A percentile compares a stretch with the other conserved stretches of the same genome.
Evolutionary conservation across 306 rosid genomes (phyloP).

Genomic region (Dalbergia cochinchinensis): DNA sequence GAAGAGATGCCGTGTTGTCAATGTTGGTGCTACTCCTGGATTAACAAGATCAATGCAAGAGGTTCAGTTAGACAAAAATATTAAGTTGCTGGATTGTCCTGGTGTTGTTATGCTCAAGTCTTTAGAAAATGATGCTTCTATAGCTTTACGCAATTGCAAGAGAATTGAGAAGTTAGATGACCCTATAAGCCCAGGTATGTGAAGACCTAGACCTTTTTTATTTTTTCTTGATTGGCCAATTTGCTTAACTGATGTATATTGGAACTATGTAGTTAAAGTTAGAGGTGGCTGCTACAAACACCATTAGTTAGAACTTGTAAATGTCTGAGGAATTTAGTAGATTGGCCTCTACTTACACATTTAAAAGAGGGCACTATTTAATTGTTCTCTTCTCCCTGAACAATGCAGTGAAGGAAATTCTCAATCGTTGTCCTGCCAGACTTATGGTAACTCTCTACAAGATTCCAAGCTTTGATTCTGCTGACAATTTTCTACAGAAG

Average conservation of each 20-base stretch:
- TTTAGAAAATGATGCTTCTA: slow-evolving; percentile 67
- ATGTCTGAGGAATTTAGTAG: background rate
- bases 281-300: background rate
- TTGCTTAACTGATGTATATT: slow-evolving; percentile 16
- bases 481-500: slow-evolving; percentile 85
- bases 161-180: slow-evolving; percentile 91
- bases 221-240: background rate
- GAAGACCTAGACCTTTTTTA: background rate
- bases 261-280: slow-evolving; percentile 3
- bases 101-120: slow-evolving; percentile 92
- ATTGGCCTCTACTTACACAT: background rate
- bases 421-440: slow-evolving; percentile 80
- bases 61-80: slow-evolving; percentile 87
- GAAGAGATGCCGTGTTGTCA: slow-evolving; percentile 77
- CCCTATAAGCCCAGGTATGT: slow-evolving; percentile 87
- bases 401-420: slow-evolving; percentile 89
- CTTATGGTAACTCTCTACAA: slow-evolving; percentile 78
- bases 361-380: background rate
- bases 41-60: slow-evolving; percentile 93
- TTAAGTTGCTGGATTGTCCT: slow-evolving; percentile 92
- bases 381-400: slow-evolving; percentile 10
- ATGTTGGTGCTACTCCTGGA: slow-evolving; percentile 93
- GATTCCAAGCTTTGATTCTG: slow-evolving; percentile 81
- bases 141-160: slow-evolving; percentile 87
- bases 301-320: background rate